Evolutionary conservation across 441 rosid species (phyloP), one percentile per base, ranked within the genome.

Genomic region (Erodium moschatum): DNA sequence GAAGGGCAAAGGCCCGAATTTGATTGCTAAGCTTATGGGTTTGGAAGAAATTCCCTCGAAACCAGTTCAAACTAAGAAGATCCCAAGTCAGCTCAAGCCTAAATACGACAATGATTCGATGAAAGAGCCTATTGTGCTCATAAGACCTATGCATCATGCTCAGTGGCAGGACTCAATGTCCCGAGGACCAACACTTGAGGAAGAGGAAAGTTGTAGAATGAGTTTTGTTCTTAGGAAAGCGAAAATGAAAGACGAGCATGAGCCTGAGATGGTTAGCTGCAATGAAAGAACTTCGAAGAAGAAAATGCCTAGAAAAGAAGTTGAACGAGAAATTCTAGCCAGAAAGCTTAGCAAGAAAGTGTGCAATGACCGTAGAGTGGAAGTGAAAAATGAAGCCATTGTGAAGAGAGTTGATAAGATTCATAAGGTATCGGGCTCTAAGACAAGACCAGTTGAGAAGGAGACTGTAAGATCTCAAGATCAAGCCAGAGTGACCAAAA

Each of bases 21-120:
- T 93, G 85, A 82, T 93, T 19, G 97, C 98, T 70, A 91, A 82
- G 86, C 87, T 93, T 62, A 94, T 94, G 98, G 98, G 98, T 65
- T 75, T 91, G 64, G 97, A 91, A 74, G 90, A 78, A 46, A 67
- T 84, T n/a, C 85, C 87, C 18, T 68, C 75, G 19, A 82, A 74
- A 71, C 68, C 78, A 67, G 48, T 74, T 12, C n/a, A 15, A 50
- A 19, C 58, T 50, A 50, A 50, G 58, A 19, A 50, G 58, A 50
- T 50, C n/a, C 6, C 86, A 81, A 64, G 75, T 70, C 29, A 83
- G 82, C 67, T 85, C 84, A 65, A 80, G 78, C 68, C 46, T 80
- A 72, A 78, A 73, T 73, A 68, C 78, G 24, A 42, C 48, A 42
- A 42, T 42, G 67, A 67, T 66, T 72, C 81, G 58, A 63, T 72